Evolutionary conservation across 441 rosid genomes (phyloP).

Genomic region (Corymbia calophylla): DNA sequence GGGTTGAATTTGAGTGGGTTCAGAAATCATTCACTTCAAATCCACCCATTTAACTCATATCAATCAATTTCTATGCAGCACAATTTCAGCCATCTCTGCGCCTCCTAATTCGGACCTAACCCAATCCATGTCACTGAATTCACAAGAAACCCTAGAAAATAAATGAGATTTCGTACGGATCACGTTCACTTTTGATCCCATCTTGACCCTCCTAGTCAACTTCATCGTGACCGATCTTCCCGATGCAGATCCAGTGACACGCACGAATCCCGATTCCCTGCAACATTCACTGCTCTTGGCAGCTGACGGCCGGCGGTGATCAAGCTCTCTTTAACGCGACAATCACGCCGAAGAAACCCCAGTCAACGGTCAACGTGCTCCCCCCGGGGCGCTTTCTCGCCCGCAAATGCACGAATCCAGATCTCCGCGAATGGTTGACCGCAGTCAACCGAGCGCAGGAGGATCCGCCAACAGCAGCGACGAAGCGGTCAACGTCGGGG

Average conservation of each 20-base stretch:
- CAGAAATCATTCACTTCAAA: rapidly evolving
- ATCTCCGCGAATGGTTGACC: not conserved
- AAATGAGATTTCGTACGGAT: not conserved
- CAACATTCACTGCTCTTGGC: not conserved
- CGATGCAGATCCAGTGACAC: not conserved
- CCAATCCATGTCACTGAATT: not conserved
- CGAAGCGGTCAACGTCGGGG: not conserved
- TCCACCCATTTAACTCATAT: not conserved
- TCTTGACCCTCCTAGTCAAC: not conserved
- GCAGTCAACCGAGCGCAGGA: not conserved
- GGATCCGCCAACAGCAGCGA: not conserved
- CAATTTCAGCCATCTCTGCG: rapidly evolving
- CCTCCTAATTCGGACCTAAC: not conserved
- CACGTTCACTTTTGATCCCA: not conserved
- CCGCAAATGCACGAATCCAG: not conserved
- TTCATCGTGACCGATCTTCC: not conserved
- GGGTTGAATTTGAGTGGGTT: rapidly evolving
- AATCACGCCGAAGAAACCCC: not conserved
- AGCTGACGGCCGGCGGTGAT: not conserved
- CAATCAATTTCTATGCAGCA: not conserved
- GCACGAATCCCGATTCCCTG: not conserved
- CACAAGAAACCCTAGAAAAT: not conserved
- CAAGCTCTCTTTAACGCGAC: not conserved
- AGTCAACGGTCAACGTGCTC: not conserved
- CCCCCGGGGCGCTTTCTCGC: not conserved